Conservation (phyloP, 2,329 filamentous ascomycete genomes). For the Furcasterigmium sp. region DNA sequence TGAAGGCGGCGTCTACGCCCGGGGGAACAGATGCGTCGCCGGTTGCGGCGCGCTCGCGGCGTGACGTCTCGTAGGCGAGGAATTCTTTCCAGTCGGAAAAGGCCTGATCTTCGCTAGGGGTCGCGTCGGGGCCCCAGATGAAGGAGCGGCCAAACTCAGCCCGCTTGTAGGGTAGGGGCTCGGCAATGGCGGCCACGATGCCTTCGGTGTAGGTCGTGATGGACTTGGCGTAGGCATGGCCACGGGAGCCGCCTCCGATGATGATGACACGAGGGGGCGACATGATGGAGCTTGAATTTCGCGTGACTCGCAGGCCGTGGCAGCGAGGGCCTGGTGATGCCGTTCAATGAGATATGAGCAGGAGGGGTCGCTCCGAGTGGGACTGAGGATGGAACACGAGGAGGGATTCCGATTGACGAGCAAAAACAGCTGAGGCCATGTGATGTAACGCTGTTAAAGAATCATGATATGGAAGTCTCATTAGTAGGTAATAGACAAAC, state of each 20-base stretch:
- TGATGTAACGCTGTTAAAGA: no score
- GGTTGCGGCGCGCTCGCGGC: conserved; percentile 48
- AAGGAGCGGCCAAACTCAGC: conserved; percentile 62
- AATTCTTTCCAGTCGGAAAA: conserved; percentile 75
- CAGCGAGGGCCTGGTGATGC: no score
- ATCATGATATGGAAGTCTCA: no score
- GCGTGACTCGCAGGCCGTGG: no score
- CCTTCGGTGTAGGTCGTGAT: conserved; percentile 61
- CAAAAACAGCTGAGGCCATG: no score
- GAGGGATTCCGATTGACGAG: no score
- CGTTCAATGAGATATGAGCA: no score
- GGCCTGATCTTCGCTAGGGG: conserved; percentile 54
- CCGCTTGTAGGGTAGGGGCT: conserved; percentile 75
- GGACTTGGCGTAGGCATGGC: conserved; percentile 66
- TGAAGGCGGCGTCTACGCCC: conserved; percentile 58
- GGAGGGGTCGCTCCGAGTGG: no score
- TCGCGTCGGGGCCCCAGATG: conserved; percentile 62
- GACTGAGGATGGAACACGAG: no score
- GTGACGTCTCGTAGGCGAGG: conserved; percentile 61
- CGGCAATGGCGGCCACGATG: conserved; percentile 71
- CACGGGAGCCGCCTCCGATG: conserved; percentile 78
- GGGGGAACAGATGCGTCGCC: conserved; percentile 40
- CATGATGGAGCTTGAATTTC: neutral
- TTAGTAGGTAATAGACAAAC: no score
- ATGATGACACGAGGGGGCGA: conserved; percentile 65